A percentile compares a stretch with the other conserved stretches of the same genome.
phyloP scores from a whole-genome alignment of 2,329 filamentous ascomycete species.

The Waltergamsia citrina region DNA sequence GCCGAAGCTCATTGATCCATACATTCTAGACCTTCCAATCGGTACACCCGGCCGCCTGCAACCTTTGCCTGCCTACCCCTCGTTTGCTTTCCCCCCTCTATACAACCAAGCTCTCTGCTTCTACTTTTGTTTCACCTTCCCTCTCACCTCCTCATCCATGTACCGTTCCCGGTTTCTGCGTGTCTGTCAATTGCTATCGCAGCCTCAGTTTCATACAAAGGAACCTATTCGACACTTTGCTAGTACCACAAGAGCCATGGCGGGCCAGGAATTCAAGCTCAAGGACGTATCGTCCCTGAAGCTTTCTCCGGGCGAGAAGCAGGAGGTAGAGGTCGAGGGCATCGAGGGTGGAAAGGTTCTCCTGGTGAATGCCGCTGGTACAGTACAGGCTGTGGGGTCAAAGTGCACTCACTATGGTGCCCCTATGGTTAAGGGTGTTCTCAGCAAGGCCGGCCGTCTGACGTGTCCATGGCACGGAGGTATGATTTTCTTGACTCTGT shows the following conservation, averaged over 20 bases:
- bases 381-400: slow-evolving; percentile 69
- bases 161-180: background rate
- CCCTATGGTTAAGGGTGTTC: slow-evolving; percentile 74
- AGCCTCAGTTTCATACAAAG: background rate
- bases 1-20: background rate
- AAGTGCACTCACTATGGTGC: slow-evolving; percentile 92
- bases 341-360: slow-evolving; percentile 80
- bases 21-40: background rate
- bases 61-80: background rate
- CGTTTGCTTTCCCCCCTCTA: background rate
- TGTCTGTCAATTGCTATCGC: background rate
- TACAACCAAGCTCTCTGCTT: background rate
- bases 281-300: slow-evolving; percentile 68
- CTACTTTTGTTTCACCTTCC: too few species aligned
- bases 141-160: background rate
- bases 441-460: slow-evolving; percentile 72
- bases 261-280: slow-evolving; percentile 53
- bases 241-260: slow-evolving; percentile 28
- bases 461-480: slow-evolving; percentile 97
- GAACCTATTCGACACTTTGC: background rate
- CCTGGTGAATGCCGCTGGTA: slow-evolving; percentile 67
- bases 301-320: slow-evolving; percentile 72
- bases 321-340: slow-evolving; percentile 85
- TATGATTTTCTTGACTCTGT: slow-evolving; percentile 26
- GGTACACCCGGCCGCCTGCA: background rate